Evolutionary conservation across 306 rosid species (phyloP).

Genomic region (Styphnolobium japonicum): DNA sequence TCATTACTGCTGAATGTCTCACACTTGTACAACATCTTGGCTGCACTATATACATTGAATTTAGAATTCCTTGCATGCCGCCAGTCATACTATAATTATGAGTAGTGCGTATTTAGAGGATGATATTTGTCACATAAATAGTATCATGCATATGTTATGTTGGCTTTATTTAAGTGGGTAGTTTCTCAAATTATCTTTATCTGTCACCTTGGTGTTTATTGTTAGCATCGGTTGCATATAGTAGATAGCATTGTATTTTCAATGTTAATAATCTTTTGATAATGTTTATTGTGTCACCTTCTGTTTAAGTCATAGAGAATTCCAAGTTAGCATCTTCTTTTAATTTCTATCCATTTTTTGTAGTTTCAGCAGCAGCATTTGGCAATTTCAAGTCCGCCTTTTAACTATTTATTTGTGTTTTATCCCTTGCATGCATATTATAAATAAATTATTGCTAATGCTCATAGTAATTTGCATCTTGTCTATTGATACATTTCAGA

Average conservation of each 20-base stretch:
- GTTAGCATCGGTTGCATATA: background rate
- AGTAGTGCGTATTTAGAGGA: too few species aligned
- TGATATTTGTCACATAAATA: background rate
- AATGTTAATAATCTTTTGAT: background rate
- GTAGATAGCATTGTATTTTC: background rate
- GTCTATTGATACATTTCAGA: slow-evolving; percentile 42
- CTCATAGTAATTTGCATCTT: slow-evolving; percentile 17
- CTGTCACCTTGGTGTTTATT: background rate
- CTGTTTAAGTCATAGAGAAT: background rate
- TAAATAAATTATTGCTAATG: slow-evolving; percentile 7
- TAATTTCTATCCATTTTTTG: background rate
- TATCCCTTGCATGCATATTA: slow-evolving; percentile 10
- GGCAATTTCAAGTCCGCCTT: slow-evolving; percentile 12
- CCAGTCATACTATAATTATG: background rate
- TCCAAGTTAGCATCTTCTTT: background rate
- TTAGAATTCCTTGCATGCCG: slow-evolving; percentile 2
- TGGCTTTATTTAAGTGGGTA: background rate
- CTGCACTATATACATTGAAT: background rate
- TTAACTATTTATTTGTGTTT: background rate
- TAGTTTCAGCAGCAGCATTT: background rate
- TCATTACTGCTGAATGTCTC: background rate
- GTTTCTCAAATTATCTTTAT: background rate
- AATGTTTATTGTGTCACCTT: background rate
- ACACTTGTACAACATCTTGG: background rate
- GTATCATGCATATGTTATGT: background rate